Percentiles rank a stretch among this genome's conserved stretches.
Evolutionary conservation across 2,329 filamentous ascomycete genomes (phyloP).

Genomic region (Verticillium longisporum): DNA sequence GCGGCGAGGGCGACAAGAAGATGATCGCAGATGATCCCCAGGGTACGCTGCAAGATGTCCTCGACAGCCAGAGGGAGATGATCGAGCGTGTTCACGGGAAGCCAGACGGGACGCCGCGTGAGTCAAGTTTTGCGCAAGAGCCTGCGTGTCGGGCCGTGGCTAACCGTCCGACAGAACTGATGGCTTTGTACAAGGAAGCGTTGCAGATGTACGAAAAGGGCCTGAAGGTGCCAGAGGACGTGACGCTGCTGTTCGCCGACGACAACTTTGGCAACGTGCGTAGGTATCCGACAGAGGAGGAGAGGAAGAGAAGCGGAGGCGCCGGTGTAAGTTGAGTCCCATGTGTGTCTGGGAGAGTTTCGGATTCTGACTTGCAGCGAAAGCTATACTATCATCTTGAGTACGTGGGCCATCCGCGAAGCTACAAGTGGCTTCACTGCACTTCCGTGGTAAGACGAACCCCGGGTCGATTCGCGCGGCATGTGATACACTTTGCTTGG

Average conservation of each 20-base stretch:
- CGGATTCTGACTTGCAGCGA: background rate
- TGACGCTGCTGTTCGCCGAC: constrained; percentile 56
- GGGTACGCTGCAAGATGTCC: constrained; percentile 43
- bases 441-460: constrained; percentile 40
- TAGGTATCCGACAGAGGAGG: constrained; percentile 45
- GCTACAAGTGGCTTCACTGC: constrained; percentile 58
- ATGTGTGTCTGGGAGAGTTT: background rate
- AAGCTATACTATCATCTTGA: constrained; percentile 49
- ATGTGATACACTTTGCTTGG: background rate
- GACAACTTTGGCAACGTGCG: constrained; percentile 57
- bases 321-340: constrained; percentile 36
- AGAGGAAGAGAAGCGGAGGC: constrained; percentile 44
- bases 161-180: constrained; percentile 37
- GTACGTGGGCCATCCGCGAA: constrained; percentile 54
- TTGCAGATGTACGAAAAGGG: constrained; percentile 56
- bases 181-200: constrained; percentile 61
- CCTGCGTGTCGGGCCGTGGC: background rate
- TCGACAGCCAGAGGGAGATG: constrained; percentile 46
- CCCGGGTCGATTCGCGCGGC: no score
- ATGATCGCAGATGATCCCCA: constrained; percentile 44
- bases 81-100: constrained; percentile 43
- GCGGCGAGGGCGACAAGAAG: constrained; percentile 50
- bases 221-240: constrained; percentile 51
- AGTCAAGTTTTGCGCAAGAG: constrained; percentile 11
- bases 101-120: constrained; percentile 32